phyloP scores from a whole-genome alignment of 768 basidiomycete genomes.

The Jaapia argillacea region DNA sequence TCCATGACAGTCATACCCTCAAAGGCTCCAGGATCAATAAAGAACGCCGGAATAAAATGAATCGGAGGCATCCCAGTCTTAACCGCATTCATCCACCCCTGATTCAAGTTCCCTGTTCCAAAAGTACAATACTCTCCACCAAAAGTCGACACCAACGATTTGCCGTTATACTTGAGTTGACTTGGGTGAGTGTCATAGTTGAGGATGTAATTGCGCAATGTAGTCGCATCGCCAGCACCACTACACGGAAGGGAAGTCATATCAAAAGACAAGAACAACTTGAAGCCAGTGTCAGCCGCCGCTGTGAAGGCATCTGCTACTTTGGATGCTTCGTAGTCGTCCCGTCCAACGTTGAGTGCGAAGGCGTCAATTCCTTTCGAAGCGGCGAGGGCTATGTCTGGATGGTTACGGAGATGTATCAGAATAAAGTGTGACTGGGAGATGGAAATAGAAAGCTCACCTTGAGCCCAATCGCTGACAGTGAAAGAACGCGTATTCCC shows the following conservation, averaged over 20 bases:
- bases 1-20: slow-evolving; percentile 30
- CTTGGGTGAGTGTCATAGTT: slow-evolving; percentile 47
- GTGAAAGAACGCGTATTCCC: slow-evolving; percentile 63
- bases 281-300: slow-evolving; percentile 32
- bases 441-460: slow-evolving; percentile 1
- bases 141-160: slow-evolving; percentile 60
- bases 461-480: slow-evolving; percentile 27
- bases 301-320: slow-evolving; percentile 52
- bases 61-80: slow-evolving; percentile 37
- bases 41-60: slow-evolving; percentile 64
- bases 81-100: slow-evolving; percentile 52
- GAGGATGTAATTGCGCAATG: slow-evolving; percentile 42
- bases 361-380: slow-evolving; percentile 57
- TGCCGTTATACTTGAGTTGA: slow-evolving; percentile 37
- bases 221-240: slow-evolving; percentile 34
- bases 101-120: slow-evolving; percentile 37
- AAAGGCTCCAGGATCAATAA: slow-evolving; percentile 44
- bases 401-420: background rate
- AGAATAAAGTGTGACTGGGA: background rate
- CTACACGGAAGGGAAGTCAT: slow-evolving; percentile 40
- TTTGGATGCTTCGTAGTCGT: slow-evolving; percentile 51
- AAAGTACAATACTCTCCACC: slow-evolving; percentile 61
- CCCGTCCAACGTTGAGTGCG: slow-evolving; percentile 60
- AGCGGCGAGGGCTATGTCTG: slow-evolving; percentile 45
- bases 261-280: slow-evolving; percentile 25